A percentile compares a stretch with the other conserved stretches of the same genome.
These are phyloP conservation scores for Crassisporium funariophilum DNA, from an alignment of 768 basidiomycete species.

Conservation along the genomic window DNA sequence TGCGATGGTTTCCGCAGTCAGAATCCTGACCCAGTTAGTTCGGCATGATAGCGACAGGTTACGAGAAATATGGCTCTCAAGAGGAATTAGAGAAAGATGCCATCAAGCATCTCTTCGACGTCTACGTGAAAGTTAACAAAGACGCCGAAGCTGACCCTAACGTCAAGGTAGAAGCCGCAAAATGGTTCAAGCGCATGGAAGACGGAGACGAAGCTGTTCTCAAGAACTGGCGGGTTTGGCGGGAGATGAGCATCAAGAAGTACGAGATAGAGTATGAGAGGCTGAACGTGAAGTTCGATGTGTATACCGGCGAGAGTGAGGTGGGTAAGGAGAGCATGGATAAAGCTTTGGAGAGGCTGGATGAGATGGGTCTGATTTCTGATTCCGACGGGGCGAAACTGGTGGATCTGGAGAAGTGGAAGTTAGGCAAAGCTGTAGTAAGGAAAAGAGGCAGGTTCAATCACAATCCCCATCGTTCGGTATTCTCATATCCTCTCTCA, in stretches of 20 bases:
- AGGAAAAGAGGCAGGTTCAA: conserved; percentile 71
- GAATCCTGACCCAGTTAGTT: too few relatives aligned
- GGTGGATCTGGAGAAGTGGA: conserved; percentile 86
- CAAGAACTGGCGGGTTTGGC: conserved; percentile 90
- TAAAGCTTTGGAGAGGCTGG: conserved; percentile 65
- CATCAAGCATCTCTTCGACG: conserved; percentile 91
- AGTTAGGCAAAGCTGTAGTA: conserved; percentile 88
- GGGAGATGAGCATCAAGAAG: conserved; percentile 86
- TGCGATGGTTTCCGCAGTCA: too few relatives aligned
- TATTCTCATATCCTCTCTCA: neutral
- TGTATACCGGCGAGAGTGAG: conserved; percentile 88
- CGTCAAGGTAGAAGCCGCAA: conserved; percentile 76
- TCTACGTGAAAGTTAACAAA: conserved; percentile 93
- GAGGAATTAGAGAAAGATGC: conserved; percentile 84
- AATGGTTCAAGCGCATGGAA: conserved; percentile 95
- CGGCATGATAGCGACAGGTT: conserved; percentile 88
- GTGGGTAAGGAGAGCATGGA: conserved; percentile 76
- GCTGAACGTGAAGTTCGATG: conserved; percentile 89
- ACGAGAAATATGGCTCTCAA: conserved; percentile 87
- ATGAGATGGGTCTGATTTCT: conserved; percentile 73
- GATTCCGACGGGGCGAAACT: conserved; percentile 83
- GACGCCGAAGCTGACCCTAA: conserved; percentile 74
- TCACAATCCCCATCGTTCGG: neutral
- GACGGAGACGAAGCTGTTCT: conserved; percentile 86
- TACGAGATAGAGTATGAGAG: conserved; percentile 87